These are phyloP conservation scores for Colletotrichum liaoningense DNA, from an alignment of 2,329 filamentous ascomycete species.

Conservation along the genomic window DNA sequence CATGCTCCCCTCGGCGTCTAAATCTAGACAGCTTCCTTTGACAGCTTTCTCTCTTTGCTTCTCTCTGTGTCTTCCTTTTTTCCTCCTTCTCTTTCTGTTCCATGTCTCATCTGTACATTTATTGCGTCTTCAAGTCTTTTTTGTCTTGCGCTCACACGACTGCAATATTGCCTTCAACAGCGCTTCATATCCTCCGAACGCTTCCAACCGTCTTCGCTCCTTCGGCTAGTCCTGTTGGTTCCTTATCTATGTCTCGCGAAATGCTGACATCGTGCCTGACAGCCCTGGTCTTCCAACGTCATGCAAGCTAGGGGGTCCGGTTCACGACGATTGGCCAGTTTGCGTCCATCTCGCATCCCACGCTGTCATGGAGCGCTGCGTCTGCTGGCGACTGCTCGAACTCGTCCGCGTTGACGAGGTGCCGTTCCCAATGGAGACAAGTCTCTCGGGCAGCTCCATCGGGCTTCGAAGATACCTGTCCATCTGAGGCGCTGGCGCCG, in stretches of 20 bases:
- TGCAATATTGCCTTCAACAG: neutral
- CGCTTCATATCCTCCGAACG: neutral
- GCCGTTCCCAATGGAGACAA: constrained; percentile 4
- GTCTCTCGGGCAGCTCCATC: constrained; percentile 14
- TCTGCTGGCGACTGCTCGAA: constrained; percentile 3
- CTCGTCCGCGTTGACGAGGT: neutral
- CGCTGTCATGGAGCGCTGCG: neutral
- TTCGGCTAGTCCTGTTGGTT: neutral
- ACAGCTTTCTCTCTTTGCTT: neutral
- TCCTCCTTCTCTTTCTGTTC: neutral
- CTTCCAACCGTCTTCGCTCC: neutral
- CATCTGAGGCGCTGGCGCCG: neutral
- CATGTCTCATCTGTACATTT: neutral
- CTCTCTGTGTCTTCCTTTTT: neutral
- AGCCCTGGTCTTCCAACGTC: neutral
- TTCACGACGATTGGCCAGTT: constrained; percentile 16
- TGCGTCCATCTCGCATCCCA: constrained; percentile 19
- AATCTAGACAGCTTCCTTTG: neutral
- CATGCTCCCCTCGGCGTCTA: neutral
- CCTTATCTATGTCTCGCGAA: neutral
- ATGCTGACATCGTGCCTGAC: neutral
- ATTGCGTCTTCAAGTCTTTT: neutral
- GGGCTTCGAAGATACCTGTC: constrained; percentile 2
- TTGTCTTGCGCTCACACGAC: neutral
- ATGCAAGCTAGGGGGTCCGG: neutral